phyloP scores from a whole-genome alignment of 2,329 filamentous ascomycete genomes.

The Hypomyces rosellus region DNA sequence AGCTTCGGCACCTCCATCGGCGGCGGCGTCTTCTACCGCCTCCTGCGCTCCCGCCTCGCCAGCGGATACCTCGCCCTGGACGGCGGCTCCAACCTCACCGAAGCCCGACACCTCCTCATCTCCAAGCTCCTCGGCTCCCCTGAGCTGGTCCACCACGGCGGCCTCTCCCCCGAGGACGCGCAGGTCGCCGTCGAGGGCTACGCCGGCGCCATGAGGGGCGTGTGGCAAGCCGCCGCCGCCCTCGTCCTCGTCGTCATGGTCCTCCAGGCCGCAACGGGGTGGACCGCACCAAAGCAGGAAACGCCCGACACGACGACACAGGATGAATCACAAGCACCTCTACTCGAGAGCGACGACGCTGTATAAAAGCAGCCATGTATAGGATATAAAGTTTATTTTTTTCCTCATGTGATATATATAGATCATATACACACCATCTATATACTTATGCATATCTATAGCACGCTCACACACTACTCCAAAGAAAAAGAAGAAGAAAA shows the following conservation, averaged over 20 bases:
- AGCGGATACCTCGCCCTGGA: conserved; percentile 49
- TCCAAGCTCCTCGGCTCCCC: conserved; percentile 45
- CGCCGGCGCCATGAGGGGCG: conserved; percentile 35
- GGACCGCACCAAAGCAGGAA: conserved; percentile 36
- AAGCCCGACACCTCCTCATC: conserved; percentile 34
- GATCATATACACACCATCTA: too few species aligned
- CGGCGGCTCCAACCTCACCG: conserved; percentile 25
- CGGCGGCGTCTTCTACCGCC: conserved; percentile 65
- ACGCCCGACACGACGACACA: conserved; percentile 12
- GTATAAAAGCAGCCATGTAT: too few species aligned
- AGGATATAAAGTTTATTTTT: too few species aligned
- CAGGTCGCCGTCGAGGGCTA: conserved; percentile 43
- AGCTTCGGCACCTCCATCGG: conserved; percentile 76
- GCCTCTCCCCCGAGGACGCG: conserved; percentile 35
- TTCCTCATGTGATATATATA: too few species aligned
- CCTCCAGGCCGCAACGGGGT: conserved; percentile 46
- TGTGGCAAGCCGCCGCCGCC: conserved; percentile 43
- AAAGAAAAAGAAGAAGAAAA: too few species aligned
- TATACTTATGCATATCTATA: too few species aligned
- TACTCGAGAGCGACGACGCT: too few species aligned
- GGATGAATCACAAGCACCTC: too few species aligned
- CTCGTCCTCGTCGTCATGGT: conserved; percentile 38
- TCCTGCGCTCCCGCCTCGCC: conserved; percentile 50
- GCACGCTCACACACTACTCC: too few species aligned
- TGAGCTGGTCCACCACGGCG: conserved; percentile 40